phyloP scores from a whole-genome alignment of 164 flowering plant genomes.

The Chimonanthus salicifolius region DNA sequence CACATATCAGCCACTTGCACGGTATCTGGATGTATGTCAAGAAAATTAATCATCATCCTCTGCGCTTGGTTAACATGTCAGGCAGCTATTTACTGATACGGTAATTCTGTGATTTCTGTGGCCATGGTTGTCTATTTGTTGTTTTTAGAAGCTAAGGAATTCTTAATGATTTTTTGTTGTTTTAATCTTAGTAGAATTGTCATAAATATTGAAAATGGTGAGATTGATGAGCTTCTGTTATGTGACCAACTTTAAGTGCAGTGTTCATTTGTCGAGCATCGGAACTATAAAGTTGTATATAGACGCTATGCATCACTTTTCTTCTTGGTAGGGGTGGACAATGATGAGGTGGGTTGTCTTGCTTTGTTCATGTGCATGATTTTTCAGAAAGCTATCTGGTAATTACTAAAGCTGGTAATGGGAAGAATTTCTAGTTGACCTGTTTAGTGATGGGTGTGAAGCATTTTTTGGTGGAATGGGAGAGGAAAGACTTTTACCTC shows the following conservation, averaged over 20 bases:
- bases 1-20: too few species aligned
- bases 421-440: background rate
- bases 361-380: background rate
- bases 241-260: conserved; percentile 20
- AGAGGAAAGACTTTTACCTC: too few species aligned
- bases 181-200: too few species aligned
- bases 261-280: conserved; percentile 99
- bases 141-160: too few species aligned
- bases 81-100: too few species aligned
- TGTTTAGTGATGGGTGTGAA: background rate
- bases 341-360: conserved; percentile 65
- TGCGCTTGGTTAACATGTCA: too few species aligned
- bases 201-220: too few species aligned
- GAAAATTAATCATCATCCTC: too few species aligned
- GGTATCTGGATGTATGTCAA: too few species aligned
- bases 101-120: too few species aligned
- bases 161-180: too few species aligned
- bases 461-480: background rate
- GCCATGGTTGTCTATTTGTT: too few species aligned
- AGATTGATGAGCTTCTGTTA: background rate
- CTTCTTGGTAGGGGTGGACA: conserved; percentile 97
- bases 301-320: conserved; percentile 94
- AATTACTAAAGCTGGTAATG: background rate
- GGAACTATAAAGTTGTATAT: conserved; percentile 91
- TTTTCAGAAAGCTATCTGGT: background rate